Percentiles rank a stretch among this genome's conserved stretches.
Conservation (phyloP, 2,329 filamentous ascomycete genomes). For the Cercospora sojina region DNA sequence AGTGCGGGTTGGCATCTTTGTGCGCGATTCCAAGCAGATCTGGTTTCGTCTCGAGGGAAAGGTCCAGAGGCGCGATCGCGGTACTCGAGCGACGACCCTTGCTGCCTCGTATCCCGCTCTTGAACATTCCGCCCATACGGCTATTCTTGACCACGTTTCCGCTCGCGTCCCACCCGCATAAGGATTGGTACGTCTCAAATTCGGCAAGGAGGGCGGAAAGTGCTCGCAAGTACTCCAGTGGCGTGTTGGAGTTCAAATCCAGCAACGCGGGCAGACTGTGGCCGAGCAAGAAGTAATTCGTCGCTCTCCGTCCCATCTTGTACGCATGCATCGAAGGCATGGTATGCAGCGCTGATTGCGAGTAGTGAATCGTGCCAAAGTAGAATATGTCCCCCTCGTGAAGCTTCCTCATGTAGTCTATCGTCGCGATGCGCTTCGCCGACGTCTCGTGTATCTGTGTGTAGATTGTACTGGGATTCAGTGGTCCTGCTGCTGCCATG, state of each 20-base stretch:
- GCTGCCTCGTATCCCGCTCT: conserved; percentile 42
- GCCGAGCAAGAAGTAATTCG: conserved; percentile 89
- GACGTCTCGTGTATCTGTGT: conserved; percentile 78
- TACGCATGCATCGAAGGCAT: conserved; percentile 83
- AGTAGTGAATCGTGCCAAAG: conserved; percentile 96
- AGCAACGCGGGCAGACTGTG: conserved; percentile 86
- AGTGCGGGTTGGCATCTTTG: conserved; percentile 20
- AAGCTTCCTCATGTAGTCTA: conserved; percentile 89
- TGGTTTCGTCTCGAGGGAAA: conserved; percentile 19
- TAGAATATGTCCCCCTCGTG: conserved; percentile 95
- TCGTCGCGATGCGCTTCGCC: conserved; percentile 87
- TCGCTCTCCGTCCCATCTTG: conserved; percentile 84
- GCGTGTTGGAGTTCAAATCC: conserved; percentile 77
- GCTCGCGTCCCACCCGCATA: conserved; percentile 68
- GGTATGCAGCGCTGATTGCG: conserved; percentile 72
- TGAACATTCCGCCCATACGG: conserved; percentile 61
- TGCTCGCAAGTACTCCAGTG: conserved; percentile 81
- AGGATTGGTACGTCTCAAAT: conserved; percentile 89
- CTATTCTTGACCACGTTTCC: conserved; percentile 71
- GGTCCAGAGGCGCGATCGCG: conserved; percentile 49
- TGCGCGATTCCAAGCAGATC: conserved; percentile 27
- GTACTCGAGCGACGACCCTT: conserved; percentile 54
- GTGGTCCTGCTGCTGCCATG: conserved; percentile 11
- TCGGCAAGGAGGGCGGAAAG: conserved; percentile 83
- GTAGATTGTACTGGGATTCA: conserved; percentile 55